A percentile compares a stretch with the other conserved stretches of the same genome.
Evolutionary conservation across 768 basidiomycete species (phyloP).

Genomic region (Crucibulum laeve): DNA sequence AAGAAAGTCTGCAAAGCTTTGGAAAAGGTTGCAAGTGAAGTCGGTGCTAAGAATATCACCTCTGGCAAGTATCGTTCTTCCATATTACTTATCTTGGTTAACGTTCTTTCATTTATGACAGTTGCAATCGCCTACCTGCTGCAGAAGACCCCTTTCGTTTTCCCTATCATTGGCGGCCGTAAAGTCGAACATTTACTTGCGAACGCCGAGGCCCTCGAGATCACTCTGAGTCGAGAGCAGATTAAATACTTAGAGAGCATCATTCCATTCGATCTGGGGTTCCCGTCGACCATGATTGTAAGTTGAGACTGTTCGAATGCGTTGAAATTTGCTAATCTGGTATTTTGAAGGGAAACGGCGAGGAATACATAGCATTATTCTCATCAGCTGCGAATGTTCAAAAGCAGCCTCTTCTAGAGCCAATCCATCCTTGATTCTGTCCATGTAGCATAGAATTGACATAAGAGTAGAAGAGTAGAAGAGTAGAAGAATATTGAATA

Average conservation of each 20-base stretch:
- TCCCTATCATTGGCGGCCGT: slow-evolving; percentile 44
- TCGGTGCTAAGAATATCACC: slow-evolving; percentile 42
- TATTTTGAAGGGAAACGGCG: too few relatives aligned
- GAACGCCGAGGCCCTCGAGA: slow-evolving; percentile 44
- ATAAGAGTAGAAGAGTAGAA: too few relatives aligned
- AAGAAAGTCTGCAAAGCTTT: slow-evolving; percentile 35
- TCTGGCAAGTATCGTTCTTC: slow-evolving; percentile 23
- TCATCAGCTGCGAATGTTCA: too few relatives aligned
- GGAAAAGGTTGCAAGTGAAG: slow-evolving; percentile 44
- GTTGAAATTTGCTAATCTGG: too few relatives aligned
- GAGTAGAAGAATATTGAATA: too few relatives aligned
- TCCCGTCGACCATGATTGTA: too few relatives aligned
- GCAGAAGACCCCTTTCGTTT: slow-evolving; percentile 49
- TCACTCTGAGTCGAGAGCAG: slow-evolving; percentile 36
- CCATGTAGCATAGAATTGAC: too few relatives aligned
- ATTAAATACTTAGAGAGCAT: slow-evolving; percentile 37
- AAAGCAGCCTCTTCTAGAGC: too few relatives aligned
- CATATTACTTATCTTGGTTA: not conserved
- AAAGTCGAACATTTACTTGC: slow-evolving; percentile 47
- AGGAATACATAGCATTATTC: too few relatives aligned
- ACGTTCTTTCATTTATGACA: slow-evolving; percentile 7
- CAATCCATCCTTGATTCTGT: too few relatives aligned
- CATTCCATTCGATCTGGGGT: slow-evolving; percentile 39
- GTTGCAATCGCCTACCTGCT: slow-evolving; percentile 50
- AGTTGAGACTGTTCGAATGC: too few relatives aligned